Conservation (phyloP, 768 basidiomycete species). For the Trametes elegans region DNA sequence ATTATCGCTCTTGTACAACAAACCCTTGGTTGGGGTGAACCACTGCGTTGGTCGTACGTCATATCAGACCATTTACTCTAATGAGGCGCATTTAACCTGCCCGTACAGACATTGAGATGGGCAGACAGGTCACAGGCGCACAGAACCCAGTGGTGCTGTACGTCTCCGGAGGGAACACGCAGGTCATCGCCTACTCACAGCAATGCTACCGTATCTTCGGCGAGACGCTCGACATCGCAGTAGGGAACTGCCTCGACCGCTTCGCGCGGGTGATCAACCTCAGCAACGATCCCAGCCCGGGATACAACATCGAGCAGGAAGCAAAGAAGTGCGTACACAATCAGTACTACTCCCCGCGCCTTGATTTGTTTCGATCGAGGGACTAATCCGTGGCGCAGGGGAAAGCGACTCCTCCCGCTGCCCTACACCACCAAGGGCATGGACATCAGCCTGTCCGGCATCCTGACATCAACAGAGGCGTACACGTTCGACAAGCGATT, state of each 20-base stretch:
- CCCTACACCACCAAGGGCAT: conserved; percentile 99
- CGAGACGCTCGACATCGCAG: conserved; percentile 98
- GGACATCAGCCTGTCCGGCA: conserved; percentile 96
- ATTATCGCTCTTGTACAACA: conserved; percentile 80
- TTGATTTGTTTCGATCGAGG: too few relatives aligned
- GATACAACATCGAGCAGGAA: conserved; percentile 95
- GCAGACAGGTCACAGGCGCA: conserved; percentile 90
- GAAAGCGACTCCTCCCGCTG: conserved; percentile 75
- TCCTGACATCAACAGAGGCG: conserved; percentile 83
- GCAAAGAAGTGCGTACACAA: conserved; percentile 70
- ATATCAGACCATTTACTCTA: background rate
- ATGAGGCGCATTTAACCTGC: background rate
- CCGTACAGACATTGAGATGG: conserved; percentile 98
- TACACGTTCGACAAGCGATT: conserved; percentile 87
- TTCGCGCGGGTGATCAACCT: conserved; percentile 94
- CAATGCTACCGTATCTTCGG: conserved; percentile 98
- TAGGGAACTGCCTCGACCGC: conserved; percentile 96
- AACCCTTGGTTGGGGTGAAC: conserved; percentile 96
- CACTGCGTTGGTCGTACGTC: conserved; percentile 95
- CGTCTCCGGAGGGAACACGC: conserved; percentile 98
- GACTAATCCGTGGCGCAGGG: conserved; percentile 45
- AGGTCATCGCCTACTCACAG: conserved; percentile 97
- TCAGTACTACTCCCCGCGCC: conserved; percentile 1
- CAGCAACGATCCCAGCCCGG: conserved; percentile 94
- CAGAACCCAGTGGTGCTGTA: conserved; percentile 96